A percentile compares a stretch with the other conserved stretches of the same genome.
Evolutionary conservation across 129 eudicot species (phyloP).

Genomic region (Smallanthus sonchifolius): DNA sequence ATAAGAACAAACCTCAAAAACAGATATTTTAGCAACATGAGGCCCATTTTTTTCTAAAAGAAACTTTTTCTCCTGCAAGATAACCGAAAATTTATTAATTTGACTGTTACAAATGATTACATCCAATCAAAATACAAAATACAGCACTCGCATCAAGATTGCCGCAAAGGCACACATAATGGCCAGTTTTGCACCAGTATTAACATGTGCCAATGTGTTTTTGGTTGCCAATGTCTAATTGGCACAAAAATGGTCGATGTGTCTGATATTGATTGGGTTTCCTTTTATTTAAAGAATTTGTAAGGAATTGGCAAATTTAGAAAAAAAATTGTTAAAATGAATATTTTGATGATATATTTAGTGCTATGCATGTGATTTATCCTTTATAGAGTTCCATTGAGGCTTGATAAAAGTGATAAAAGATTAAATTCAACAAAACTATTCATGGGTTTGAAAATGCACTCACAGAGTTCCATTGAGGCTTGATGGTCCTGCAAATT

Average conservation of each 20-base stretch:
- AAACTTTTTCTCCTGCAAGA: constrained; percentile 74
- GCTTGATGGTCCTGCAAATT: constrained; percentile 70
- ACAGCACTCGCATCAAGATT: not conserved
- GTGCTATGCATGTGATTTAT: too few species aligned
- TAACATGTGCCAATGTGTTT: not conserved
- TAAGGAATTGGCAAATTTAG: not conserved
- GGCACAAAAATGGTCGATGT: not conserved
- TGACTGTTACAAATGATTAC: not conserved
- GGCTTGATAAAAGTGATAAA: constrained; percentile 7
- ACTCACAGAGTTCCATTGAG: constrained; percentile 93
- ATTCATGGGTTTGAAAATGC: not conserved
- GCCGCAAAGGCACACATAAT: not conserved
- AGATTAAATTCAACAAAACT: constrained; percentile 10
- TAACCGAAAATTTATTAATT: not conserved
- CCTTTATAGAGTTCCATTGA: too few species aligned
- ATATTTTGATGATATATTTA: not conserved
- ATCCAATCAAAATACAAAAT: not conserved
- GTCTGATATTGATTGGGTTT: too few species aligned
- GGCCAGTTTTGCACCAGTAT: not conserved
- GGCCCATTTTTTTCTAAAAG: constrained; percentile 88
- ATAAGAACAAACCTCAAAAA: constrained; percentile 64
- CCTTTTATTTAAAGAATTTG: too few species aligned
- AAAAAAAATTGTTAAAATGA: not conserved
- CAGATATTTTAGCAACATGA: constrained; percentile 78
- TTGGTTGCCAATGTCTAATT: not conserved